Evolutionary conservation across 148 eudicot species (phyloP).

Genomic region (Persicaria tinctoria): DNA sequence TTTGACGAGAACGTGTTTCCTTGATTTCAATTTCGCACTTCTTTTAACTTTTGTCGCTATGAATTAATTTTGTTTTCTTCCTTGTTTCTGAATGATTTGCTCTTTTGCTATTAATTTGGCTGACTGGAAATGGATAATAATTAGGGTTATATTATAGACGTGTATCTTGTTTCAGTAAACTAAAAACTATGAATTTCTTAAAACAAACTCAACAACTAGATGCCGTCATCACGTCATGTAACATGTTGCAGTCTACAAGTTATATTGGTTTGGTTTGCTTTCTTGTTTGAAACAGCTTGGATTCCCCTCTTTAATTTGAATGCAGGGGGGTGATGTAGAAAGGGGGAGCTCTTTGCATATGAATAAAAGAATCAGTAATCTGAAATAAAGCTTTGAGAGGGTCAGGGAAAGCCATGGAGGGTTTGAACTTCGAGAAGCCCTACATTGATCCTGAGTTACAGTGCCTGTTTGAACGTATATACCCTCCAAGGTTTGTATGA

Average conservation of each 20-base stretch:
- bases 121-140: neutral
- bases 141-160: neutral
- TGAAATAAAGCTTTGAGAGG: neutral
- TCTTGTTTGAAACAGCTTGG: neutral
- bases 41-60: neutral
- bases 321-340: neutral
- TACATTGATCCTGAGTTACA: neutral
- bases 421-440: slow-evolving; percentile 3
- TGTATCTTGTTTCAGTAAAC: no score
- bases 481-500: slow-evolving; percentile 10
- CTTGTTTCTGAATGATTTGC: no score
- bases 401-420: neutral
- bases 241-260: neutral
- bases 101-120: neutral
- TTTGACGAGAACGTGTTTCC: neutral
- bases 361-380: neutral
- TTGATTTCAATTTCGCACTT: neutral
- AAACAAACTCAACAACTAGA: neutral
- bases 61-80: neutral
- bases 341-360: neutral
- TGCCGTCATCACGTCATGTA: neutral
- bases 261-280: neutral
- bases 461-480: neutral
- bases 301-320: neutral
- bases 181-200: neutral